Percentiles rank a stretch among this genome's conserved stretches.
Conservation (phyloP, 768 basidiomycete genomes). For the Pisolithus microcarpus region DNA sequence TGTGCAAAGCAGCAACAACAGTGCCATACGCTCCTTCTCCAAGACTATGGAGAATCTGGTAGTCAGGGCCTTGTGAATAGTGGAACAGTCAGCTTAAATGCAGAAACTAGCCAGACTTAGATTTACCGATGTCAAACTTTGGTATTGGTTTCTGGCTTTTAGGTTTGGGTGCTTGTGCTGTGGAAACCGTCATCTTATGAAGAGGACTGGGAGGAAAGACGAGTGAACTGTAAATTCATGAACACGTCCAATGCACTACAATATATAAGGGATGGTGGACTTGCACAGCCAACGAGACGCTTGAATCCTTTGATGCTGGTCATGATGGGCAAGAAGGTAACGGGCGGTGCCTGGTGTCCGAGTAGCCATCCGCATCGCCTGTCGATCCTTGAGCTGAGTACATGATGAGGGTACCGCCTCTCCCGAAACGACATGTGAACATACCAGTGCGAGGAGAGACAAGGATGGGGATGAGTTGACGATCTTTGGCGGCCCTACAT, state of each 20-base stretch:
- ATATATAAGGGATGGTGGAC: not conserved
- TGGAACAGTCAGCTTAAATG: conserved; percentile 1
- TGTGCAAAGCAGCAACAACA: conserved; percentile 82
- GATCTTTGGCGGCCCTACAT: too few species aligned
- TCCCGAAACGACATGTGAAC: too few species aligned
- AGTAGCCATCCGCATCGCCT: not conserved
- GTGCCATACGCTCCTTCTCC: conserved; percentile 89
- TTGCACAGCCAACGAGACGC: not conserved
- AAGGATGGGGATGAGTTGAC: too few species aligned
- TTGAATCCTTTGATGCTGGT: not conserved
- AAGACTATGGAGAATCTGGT: conserved; percentile 65
- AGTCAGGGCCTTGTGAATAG: conserved; percentile 51
- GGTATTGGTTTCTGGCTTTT: conserved; percentile 61
- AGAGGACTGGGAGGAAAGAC: not conserved
- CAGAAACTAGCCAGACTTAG: not conserved
- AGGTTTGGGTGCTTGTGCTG: conserved; percentile 9
- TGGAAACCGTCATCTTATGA: conserved; percentile 1
- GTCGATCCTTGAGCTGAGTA: not conserved
- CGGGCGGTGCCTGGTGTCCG: conserved; percentile 5
- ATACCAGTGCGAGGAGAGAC: too few species aligned
- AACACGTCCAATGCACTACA: not conserved
- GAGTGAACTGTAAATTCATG: not conserved
- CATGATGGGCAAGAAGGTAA: conserved; percentile 5
- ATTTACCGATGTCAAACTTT: conserved; percentile 63
- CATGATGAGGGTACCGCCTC: not conserved